A percentile compares a stretch with the other conserved stretches of the same genome.
Conservation (phyloP, 2,329 filamentous ascomycete genomes). For the Venturia aucupariae region DNA sequence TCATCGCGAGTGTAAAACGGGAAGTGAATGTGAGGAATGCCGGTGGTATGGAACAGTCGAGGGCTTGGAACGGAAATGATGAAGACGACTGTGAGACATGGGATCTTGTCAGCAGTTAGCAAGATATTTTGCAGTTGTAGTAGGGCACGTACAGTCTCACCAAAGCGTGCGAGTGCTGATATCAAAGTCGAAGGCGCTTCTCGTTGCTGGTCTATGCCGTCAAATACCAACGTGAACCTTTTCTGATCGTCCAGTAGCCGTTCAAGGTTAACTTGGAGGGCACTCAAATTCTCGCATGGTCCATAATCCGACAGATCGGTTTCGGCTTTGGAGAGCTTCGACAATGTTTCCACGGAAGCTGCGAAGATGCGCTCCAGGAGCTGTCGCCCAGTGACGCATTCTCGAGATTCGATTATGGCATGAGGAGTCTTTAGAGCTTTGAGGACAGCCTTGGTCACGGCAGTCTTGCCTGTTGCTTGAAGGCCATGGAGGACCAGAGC, state of each 20-base stretch:
- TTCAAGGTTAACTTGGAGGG: conserved; percentile 10
- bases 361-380: conserved; percentile 62
- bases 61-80: conserved; percentile 65
- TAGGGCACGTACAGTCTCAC: conserved; percentile 57
- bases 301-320: conserved; percentile 11
- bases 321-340: conserved; percentile 26
- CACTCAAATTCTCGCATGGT: conserved; percentile 42
- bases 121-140: neutral
- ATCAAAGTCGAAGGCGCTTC: conserved; percentile 72
- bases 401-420: conserved; percentile 57
- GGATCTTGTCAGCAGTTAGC: conserved; percentile 49
- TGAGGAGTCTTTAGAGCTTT: conserved; percentile 41
- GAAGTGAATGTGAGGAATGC: conserved; percentile 71
- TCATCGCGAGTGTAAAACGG: conserved; percentile 75
- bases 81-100: conserved; percentile 66
- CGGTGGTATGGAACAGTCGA: conserved; percentile 58
- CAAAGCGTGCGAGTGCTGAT: conserved; percentile 69
- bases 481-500: conserved; percentile 76
- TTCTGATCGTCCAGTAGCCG: conserved; percentile 46
- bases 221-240: conserved; percentile 75
- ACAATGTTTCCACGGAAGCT: conserved; percentile 23
- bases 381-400: conserved; percentile 72
- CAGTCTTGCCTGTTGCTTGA: conserved; percentile 78
- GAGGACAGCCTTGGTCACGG: conserved; percentile 56
- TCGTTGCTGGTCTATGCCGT: conserved; percentile 75